phyloP scores from a whole-genome alignment of 352 stramenopile genomes.

The Stephanocyclus meneghinianus region DNA sequence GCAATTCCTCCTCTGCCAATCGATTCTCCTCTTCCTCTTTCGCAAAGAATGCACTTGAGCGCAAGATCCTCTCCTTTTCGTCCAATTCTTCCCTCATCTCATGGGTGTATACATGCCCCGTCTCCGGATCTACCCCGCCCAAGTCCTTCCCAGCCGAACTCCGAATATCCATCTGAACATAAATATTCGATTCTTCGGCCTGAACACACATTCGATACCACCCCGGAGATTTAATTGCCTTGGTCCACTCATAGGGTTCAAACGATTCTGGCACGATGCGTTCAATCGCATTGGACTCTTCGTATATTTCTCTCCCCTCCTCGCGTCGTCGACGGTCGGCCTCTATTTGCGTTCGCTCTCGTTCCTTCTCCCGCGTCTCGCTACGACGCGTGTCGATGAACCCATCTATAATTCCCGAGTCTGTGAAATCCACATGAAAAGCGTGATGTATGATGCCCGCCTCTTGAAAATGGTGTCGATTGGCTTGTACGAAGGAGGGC shows the following conservation, averaged over 20 bases:
- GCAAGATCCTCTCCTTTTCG: constrained; percentile 55
- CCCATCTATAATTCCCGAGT: constrained; percentile 12
- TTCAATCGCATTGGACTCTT: constrained; percentile 1
- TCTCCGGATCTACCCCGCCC: constrained; percentile 58
- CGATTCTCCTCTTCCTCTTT: not conserved
- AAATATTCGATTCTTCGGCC: constrained; percentile 31
- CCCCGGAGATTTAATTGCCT: constrained; percentile 43
- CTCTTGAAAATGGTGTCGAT: not conserved
- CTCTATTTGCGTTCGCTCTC: not conserved
- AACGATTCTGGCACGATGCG: constrained; percentile 28
- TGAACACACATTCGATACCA: constrained; percentile 77
- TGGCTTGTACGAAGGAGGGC: not conserved
- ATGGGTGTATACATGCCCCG: constrained; percentile 69
- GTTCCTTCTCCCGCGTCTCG: not conserved
- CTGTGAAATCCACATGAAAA: constrained; percentile 10
- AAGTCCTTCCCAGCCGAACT: constrained; percentile 52
- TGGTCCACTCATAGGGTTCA: constrained; percentile 41
- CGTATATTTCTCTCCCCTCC: not conserved
- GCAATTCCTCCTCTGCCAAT: constrained; percentile 18
- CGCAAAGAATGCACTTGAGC: constrained; percentile 33
- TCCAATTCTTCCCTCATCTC: constrained; percentile 52
- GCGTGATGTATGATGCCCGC: constrained; percentile 15
- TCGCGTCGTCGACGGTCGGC: not conserved
- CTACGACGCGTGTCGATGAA: not conserved
- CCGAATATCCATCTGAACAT: constrained; percentile 73